Conservation (phyloP, 768 basidiomycete genomes). For the Candolleomyces eurysporus region DNA sequence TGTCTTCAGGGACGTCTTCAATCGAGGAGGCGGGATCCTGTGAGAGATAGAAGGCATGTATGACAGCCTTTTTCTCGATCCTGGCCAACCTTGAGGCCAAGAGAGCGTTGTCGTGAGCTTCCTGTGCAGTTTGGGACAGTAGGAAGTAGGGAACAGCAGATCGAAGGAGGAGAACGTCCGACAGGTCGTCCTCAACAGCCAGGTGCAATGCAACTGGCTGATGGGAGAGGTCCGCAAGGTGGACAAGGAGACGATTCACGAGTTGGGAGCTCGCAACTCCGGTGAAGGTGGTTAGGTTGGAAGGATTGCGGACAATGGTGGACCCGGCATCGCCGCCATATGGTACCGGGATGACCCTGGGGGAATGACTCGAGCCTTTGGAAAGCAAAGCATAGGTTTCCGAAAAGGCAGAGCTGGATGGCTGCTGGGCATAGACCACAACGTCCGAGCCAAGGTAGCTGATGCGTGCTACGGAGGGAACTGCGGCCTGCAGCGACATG, state of each 20-base stretch:
- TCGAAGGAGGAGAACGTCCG: conserved; percentile 73
- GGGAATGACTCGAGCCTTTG: conserved; percentile 33
- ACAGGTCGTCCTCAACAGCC: conserved; percentile 62
- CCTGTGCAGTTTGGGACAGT: conserved; percentile 70
- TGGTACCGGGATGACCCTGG: conserved; percentile 50
- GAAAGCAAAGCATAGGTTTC: conserved; percentile 35
- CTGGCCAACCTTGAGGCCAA: conserved; percentile 81
- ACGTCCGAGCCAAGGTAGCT: conserved; percentile 71
- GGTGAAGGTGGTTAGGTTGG: conserved; percentile 60
- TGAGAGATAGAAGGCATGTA: conserved; percentile 74
- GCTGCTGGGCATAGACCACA: conserved; percentile 56
- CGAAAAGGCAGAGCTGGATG: conserved; percentile 41
- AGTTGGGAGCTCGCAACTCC: conserved; percentile 49
- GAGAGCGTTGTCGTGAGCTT: conserved; percentile 88
- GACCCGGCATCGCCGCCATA: conserved; percentile 65
- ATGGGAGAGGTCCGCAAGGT: conserved; percentile 65
- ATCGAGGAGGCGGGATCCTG: conserved; percentile 34
- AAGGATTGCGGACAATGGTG: conserved; percentile 48
- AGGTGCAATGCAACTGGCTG: conserved; percentile 72
- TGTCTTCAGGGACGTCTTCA: conserved; percentile 55
- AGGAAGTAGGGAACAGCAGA: conserved; percentile 81
- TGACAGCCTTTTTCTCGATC: conserved; percentile 67
- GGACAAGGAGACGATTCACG: conserved; percentile 59
- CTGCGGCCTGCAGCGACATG: conserved; percentile 19
- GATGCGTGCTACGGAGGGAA: conserved; percentile 57